phyloP scores from a whole-genome alignment of 495 filamentous ascomycete species.

The Penicillium cosmopolitanum region DNA sequence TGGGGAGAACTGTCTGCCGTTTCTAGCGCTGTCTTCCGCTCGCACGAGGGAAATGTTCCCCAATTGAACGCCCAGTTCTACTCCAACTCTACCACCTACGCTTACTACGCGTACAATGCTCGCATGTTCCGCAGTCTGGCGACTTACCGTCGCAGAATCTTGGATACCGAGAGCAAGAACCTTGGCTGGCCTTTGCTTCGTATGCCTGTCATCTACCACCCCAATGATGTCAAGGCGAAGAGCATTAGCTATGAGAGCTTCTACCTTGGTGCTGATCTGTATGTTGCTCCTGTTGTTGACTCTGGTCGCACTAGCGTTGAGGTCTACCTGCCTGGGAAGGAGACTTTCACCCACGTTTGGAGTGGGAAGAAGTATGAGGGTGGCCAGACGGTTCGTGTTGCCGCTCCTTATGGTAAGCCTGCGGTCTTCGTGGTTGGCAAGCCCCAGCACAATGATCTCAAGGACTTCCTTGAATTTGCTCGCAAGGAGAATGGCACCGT shows the following conservation, averaged over 20 bases:
- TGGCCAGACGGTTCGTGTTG: conserved; percentile 18
- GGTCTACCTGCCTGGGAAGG: conserved; percentile 28
- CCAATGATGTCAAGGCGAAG: conserved; percentile 24
- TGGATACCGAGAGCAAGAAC: conserved; percentile 30
- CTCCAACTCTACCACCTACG: conserved; percentile 25
- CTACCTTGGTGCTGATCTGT: conserved; percentile 28
- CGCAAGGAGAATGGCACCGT: conserved; percentile 25
- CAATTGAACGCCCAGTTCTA: conserved; percentile 30
- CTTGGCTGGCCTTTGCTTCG: conserved; percentile 30
- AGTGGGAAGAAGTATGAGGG: conserved; percentile 23
- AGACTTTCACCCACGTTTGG: conserved; percentile 30
- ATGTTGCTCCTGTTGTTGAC: conserved; percentile 31
- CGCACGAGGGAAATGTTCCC: conserved; percentile 32
- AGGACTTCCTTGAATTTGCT: conserved; percentile 27
- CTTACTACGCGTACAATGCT: conserved; percentile 29
- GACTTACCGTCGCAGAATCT: conserved; percentile 23
- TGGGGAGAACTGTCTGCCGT: conserved; percentile 31
- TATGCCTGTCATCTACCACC: conserved; percentile 32
- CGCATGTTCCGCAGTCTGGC: conserved; percentile 31
- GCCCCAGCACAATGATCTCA: conserved; percentile 21
- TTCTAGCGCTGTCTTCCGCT: conserved; percentile 28
- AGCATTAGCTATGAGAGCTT: conserved; percentile 32
- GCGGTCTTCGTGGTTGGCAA: conserved; percentile 29
- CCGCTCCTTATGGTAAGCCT: conserved; percentile 29
- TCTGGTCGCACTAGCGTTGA: conserved; percentile 19